Base-by-base conservation (phyloP, 257 asterid genomes). In the Penstemon davidsonii region DNA sequence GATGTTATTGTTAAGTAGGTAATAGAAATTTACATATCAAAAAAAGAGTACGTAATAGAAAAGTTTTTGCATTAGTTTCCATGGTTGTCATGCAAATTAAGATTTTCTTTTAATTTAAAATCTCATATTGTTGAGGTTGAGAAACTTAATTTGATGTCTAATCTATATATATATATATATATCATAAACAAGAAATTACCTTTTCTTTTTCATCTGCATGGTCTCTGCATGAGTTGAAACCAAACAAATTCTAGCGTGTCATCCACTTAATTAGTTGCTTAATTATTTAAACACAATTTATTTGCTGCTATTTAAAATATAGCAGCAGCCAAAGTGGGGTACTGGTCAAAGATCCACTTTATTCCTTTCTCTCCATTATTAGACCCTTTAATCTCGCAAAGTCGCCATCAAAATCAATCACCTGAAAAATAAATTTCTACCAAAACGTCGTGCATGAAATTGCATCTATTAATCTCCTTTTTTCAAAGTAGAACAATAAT, bases 241-340 rank as follows among this genome's bases (percentile, higher is more conserved):
- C 39, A 37, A 45, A 50, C 46, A 60, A 38, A 60, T 2, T 7
- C 39, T 8, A 44, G 46, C 73, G 73, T 76, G 73, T 38, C n/a
- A 44, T 71, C 62, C 73, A 69, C 72, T 63, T 15, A 9, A 9
- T 13, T 12, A 54, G 18, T 54, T 12, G 5, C 40, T 45, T 38
- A 25, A 53, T 41, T 15, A 37, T 61, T 42, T 55, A 50, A 55
- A 3, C 0, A 2, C 39, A 33, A 11, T 40, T 70, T 8, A 25
- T 40, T 70, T 8, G 33, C 15, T 54, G 25, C 39, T 44, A 2
- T 4, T 18, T 56, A 8, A 61, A 47, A 57, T 46, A 9, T 3
- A 3, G 54, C 41, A 78, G 80, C 80, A 67, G 80, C 75, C 80
- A 67, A 12, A 67, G 82, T 76, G 70, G 84, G 81, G 70, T 54